Evolutionary conservation across 2,329 filamentous ascomycete species (phyloP), one percentile per base, ranked within the genome.

Genomic region (Chrysosporium keratinophilum): DNA sequence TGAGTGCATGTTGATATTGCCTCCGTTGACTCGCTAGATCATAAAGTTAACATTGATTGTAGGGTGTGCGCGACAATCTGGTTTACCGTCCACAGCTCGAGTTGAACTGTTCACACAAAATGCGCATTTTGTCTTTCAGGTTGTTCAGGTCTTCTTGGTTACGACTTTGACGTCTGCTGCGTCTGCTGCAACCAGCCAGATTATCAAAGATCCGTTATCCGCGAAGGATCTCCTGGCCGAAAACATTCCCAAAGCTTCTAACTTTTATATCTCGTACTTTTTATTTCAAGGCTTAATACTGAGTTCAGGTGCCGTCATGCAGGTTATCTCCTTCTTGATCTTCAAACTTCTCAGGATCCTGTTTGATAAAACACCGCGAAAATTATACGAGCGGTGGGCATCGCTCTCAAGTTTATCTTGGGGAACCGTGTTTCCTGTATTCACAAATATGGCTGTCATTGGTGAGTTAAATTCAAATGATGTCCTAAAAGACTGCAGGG

Each of bases 231-330:
- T 93, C 5, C 75, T 95, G 9, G 84, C 89, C 0, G 65, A 78
- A 40, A 85, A 88, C 58, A 74, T 98, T 2, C 93, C 93, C 15
- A 87, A 84, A 59, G 84, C 89, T 0, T 91, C 88, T 56, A 97
- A 95, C 69, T 94, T 96, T 65, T 98, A 96, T 69, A 85, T 97
- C 12, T 89, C 85, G 0, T 98, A 96, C 72, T 95, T 97, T 62
- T 80, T 97, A 20, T 83, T 98, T 0, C 90, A 97, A 67, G 93
- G 91, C 31, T 67, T 97, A 43, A 83, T 82, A 3, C 80, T 89
- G 57, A 86, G 88, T 9, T 80, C 87, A 0, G 78, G 82, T 46
- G 79, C 86, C 0, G 69, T 96, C 1, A 76, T 93, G 1, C 88
- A 94, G 60, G 75, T 85, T 34, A 76, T 74, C 23, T 87, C 88